phyloP scores from a whole-genome alignment of 2,329 filamentous ascomycete species.

The Colletotrichum spaethianum region DNA sequence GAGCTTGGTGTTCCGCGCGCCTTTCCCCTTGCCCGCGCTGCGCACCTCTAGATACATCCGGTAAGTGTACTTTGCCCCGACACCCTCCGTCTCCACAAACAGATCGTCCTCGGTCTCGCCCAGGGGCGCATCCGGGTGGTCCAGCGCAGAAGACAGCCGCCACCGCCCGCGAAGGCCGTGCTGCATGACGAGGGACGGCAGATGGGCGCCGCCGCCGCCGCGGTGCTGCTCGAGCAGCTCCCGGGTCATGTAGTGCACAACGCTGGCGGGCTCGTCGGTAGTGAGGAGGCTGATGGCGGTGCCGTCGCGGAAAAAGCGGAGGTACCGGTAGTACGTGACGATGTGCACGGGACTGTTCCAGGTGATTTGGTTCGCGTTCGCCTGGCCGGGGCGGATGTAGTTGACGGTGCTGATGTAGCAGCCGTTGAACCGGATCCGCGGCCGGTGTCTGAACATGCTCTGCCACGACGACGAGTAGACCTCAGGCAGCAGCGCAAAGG shows the following conservation, averaged over 20 bases:
- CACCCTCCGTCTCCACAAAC: conserved; percentile 89
- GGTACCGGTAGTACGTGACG: conserved; percentile 97
- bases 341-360: conserved; percentile 92
- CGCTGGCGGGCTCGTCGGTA: conserved; percentile 85
- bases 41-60: conserved; percentile 83
- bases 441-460: conserved; percentile 83
- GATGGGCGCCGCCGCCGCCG: conserved; percentile 48
- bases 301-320: conserved; percentile 94
- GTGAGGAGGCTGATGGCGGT: conserved; percentile 85
- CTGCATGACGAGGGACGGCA: conserved; percentile 73
- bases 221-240: conserved; percentile 72
- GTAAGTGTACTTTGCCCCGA: conserved; percentile 84
- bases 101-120: conserved; percentile 75
- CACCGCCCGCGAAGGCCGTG: conserved; percentile 70
- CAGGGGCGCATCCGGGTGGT: conserved; percentile 48
- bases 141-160: conserved; percentile 55
- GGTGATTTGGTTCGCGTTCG: conserved; percentile 77
- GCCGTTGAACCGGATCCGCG: conserved; percentile 92
- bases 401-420: conserved; percentile 98
- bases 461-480: conserved; percentile 70
- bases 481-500: conserved; percentile 58
- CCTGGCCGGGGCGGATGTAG: conserved; percentile 87
- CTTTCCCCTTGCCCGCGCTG: conserved; percentile 72
- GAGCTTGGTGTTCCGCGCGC: conserved; percentile 86
- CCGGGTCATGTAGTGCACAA: conserved; percentile 86